Evolutionary conservation across 192 early-diverging fungal genomes (phyloP), one percentile per base, ranked within the genome.

Genomic region (Chytriomyces sp.): DNA sequence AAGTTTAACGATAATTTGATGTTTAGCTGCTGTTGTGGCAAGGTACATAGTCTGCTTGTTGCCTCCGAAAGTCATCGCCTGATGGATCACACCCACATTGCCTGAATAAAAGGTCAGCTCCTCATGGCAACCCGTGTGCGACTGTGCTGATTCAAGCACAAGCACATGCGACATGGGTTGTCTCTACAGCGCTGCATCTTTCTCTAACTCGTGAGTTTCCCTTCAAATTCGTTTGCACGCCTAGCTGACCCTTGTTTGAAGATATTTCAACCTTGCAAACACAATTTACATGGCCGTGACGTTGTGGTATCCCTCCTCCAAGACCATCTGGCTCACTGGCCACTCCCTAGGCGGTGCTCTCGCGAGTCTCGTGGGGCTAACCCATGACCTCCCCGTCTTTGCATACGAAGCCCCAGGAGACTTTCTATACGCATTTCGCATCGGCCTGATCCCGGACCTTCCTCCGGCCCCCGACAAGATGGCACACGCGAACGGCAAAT

Each of bases 11-110:
- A 98, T 81, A 98, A 98, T 76, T 82, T 92, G 10, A 86, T 98
- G 69, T 98, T 96, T 72, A 95, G 93, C 2, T 98, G 96, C 81
- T 98, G 96, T 79, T 98, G 96, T 80, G 96, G 89, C 6, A 88
- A 89, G 40, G 91, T 90, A 8, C 88, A 89, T 22, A n/a, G 44
- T 49, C 44, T 1, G 1, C 44, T n/a, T n/a, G 14, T 22, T 49
- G 44, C 44, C 44, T 22, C 41, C 44, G 17, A n/a, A n/a, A 14
- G 22, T 49, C 44, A n/a, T 0, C 22, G 44, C 22, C 44, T 49
- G 44, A 49, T n/a, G n/a, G 22, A 49, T 49, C 22, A 49, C 14
- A 49, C 44, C 17, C 44, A 3, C 32, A 25, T 44, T 64, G 4
- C 30, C n/a, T n/a, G n/a, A n/a, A n/a, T n/a, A n/a, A n/a, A n/a